These are phyloP conservation scores for Mallotus repandus DNA, from an alignment of 441 rosid species.

Conservation along the genomic window DNA sequence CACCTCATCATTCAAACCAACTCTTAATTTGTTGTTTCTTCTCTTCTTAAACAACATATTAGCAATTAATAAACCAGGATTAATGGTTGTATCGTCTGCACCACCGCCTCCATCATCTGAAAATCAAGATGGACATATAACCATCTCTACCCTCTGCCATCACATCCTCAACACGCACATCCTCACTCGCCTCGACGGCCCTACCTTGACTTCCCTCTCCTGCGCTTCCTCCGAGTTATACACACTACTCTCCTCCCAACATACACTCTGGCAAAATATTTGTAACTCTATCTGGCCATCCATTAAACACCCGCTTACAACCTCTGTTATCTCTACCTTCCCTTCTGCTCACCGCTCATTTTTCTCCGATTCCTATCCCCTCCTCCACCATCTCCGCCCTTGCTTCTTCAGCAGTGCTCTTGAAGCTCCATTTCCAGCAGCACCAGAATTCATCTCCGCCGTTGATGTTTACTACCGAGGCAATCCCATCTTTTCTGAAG, in stretches of 20 bases:
- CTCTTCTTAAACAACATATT: too few relatives aligned
- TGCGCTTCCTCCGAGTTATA: slow-evolving; percentile 53
- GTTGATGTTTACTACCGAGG: slow-evolving; percentile 56
- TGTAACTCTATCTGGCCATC: slow-evolving; percentile 72
- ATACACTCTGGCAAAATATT: slow-evolving; percentile 56
- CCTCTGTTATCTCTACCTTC: slow-evolving; percentile 45
- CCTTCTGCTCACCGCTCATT: slow-evolving; percentile 63
- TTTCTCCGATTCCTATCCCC: slow-evolving; percentile 66
- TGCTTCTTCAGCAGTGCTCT: not conserved
- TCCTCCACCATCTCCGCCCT: slow-evolving; percentile 29
- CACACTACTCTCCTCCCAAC: slow-evolving; percentile 41
- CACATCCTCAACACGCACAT: slow-evolving; percentile 63
- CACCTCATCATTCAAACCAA: too few relatives aligned
- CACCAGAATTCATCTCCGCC: slow-evolving; percentile 44
- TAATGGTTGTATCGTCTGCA: not conserved
- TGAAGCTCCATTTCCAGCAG: not conserved
- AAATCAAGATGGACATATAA: not conserved
- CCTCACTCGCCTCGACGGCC: slow-evolving; percentile 77
- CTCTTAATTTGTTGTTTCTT: too few relatives aligned
- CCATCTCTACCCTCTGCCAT: slow-evolving; percentile 43
- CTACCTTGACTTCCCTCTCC: slow-evolving; percentile 54
- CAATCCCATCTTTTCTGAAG: slow-evolving; percentile 42
- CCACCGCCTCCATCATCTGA: not conserved
- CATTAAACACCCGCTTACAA: slow-evolving; percentile 35
- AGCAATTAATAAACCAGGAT: too few relatives aligned